Evolutionary conservation across 805 yeast genomes (phyloP).

Genomic region (Naumovozyma dairenensis): DNA sequence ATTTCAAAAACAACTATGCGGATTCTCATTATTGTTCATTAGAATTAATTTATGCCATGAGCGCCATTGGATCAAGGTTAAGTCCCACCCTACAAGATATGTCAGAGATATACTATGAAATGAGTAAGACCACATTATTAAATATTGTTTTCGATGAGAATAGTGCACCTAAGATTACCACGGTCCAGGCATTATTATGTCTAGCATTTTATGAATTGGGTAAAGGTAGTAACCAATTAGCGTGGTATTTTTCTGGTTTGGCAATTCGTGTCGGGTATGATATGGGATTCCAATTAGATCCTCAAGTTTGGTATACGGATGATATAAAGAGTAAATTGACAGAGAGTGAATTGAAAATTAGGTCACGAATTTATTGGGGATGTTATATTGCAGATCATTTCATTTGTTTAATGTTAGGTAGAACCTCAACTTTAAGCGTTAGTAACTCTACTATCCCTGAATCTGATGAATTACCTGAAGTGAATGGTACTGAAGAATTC

Average conservation of each 20-base stretch:
- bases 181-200: slow-evolving; percentile 48
- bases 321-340: slow-evolving; percentile 29
- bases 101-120: slow-evolving; percentile 37
- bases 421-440: slow-evolving; percentile 46
- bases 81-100: slow-evolving; percentile 34
- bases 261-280: slow-evolving; percentile 59
- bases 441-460: slow-evolving; percentile 53
- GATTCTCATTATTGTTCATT: slow-evolving; percentile 44
- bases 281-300: slow-evolving; percentile 53
- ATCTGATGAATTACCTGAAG: slow-evolving; percentile 48
- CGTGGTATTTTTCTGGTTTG: slow-evolving; percentile 55
- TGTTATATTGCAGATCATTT: slow-evolving; percentile 56
- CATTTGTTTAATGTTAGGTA: slow-evolving; percentile 47
- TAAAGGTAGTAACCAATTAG: slow-evolving; percentile 46
- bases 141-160: slow-evolving; percentile 31
- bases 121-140: slow-evolving; percentile 36
- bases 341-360: slow-evolving; percentile 44
- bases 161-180: slow-evolving; percentile 37
- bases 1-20: slow-evolving; percentile 33
- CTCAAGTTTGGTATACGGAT: slow-evolving; percentile 45
- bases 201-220: slow-evolving; percentile 55
- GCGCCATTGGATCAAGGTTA: slow-evolving; percentile 49
- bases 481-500: slow-evolving; percentile 54
- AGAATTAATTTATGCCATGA: slow-evolving; percentile 44
- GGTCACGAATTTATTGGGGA: slow-evolving; percentile 60